Evolutionary conservation across 352 stramenopile genomes (phyloP).

Genomic region (Blastocystis sp.): DNA sequence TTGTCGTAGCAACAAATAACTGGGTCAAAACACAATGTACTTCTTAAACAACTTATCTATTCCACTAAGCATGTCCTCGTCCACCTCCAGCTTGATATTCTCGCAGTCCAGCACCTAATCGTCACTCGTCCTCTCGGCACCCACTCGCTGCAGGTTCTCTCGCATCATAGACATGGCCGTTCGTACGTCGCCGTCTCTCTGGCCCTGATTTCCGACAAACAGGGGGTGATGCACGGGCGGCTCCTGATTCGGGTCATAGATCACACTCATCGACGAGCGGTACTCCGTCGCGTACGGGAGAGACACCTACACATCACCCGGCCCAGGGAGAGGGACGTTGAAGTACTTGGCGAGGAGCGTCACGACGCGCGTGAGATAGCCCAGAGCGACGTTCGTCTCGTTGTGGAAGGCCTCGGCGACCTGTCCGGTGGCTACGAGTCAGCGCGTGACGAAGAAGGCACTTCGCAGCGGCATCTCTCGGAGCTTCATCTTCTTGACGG

Average conservation of each 20-base stretch:
- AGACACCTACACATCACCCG: background rate
- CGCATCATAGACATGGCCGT: conserved; percentile 28
- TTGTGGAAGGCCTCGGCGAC: background rate
- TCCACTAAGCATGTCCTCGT: conserved; percentile 41
- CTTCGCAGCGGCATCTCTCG: conserved; percentile 13
- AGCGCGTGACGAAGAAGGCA: background rate
- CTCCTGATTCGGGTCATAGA: conserved; percentile 28
- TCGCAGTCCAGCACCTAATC: conserved; percentile 34
- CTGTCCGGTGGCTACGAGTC: background rate
- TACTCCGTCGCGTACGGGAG: conserved; percentile 56
- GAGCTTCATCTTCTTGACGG: background rate
- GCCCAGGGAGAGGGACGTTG: background rate
- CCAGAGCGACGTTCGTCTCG: conserved; percentile 27
- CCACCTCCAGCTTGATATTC: conserved; percentile 19
- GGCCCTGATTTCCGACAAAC: background rate
- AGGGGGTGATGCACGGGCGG: conserved; percentile 18
- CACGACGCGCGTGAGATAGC: conserved; percentile 41
- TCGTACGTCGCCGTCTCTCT: background rate
- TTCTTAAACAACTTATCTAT: conserved; percentile 60
- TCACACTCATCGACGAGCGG: conserved; percentile 12
- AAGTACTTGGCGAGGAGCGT: conserved; percentile 59
- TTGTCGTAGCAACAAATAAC: conserved; percentile 22
- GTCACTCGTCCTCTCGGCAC: background rate
- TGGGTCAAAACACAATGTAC: conserved; percentile 54
- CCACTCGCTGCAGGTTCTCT: conserved; percentile 48